phyloP scores from a whole-genome alignment of 257 asterid genomes.

The Ocimum tenuiflorum region DNA sequence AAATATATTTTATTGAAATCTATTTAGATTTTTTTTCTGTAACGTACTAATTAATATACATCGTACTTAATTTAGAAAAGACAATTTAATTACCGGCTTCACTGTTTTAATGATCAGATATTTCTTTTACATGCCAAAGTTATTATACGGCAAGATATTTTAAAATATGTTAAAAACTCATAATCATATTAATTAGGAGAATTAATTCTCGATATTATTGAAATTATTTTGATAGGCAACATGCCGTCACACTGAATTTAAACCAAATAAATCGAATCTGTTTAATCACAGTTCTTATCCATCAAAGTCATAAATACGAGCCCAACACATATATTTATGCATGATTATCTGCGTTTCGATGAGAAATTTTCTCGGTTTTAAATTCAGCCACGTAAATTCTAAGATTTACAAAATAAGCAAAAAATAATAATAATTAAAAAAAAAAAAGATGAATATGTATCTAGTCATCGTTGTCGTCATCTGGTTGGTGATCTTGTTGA shows the following conservation, averaged over 20 bases:
- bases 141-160: not conserved
- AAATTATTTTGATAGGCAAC: not conserved
- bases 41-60: too few species aligned
- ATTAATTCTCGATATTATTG: not conserved
- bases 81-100: too few species aligned
- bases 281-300: not conserved
- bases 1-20: too few species aligned
- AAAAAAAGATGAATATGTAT: not conserved
- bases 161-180: not conserved
- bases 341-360: not conserved
- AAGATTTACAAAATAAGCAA: not conserved
- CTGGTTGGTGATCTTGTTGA: not conserved
- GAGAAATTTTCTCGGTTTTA: too few species aligned
- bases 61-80: too few species aligned
- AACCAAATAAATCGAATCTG: not conserved
- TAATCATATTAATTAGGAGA: not conserved
- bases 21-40: too few species aligned
- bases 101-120: too few species aligned
- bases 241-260: not conserved
- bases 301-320: not conserved
- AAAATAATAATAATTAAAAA: not conserved
- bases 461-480: not conserved
- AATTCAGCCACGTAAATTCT: too few species aligned
- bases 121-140: not conserved
- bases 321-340: not conserved